Base-by-base conservation (phyloP, 2,329 filamentous ascomycete genomes). In the Aspergillus pseudonomiae region DNA sequence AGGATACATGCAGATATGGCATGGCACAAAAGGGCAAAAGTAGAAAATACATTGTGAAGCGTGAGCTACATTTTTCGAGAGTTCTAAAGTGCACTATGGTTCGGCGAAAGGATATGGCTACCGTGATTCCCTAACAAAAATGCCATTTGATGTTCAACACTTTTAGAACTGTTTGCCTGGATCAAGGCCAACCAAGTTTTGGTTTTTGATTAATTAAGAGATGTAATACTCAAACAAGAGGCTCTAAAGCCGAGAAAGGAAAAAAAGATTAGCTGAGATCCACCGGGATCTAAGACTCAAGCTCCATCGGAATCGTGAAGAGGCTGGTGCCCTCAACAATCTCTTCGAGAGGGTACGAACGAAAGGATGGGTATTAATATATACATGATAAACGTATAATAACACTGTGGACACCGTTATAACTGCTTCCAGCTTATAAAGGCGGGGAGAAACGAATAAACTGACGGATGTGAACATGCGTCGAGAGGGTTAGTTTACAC, bases 311-410 rank as follows among this genome's bases (percentile, higher is more conserved):
- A 6, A 21, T 46, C 43, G n/a, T 34, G 21, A 39, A 24, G 43
- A 58, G 45, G 32, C 16, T 30, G 34, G 43, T 26, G 24, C 41
- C n/a, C 41, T 36, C 16, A 58, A 30, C 16, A 36, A 21, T 54
- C 52, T 36, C 57, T 41, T 16, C 32, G n/a, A 53, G 28, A 24
- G 19, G 11, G 24, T 41, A 32, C 34, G 24, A 32, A 43, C n/a
- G 57, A 53, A 36, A 24, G 21, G 14, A 16, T 36, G 21, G 30
- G 52, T 39, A 55, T 21, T 10, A 55, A 60, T 60, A 54, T 60
- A 45, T 54, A 60, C 58, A 60, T 34, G 24, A 32, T 12, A 50
- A 48, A 52, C 58, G 45, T 19, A 43, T 48, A 54, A 21, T 32
- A 54, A 24, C 34, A 36, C 28, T 46, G 34, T 36, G 32, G 9